Base-by-base conservation (phyloP, 257 asterid species). In the Nyctanthes arbortristis region DNA sequence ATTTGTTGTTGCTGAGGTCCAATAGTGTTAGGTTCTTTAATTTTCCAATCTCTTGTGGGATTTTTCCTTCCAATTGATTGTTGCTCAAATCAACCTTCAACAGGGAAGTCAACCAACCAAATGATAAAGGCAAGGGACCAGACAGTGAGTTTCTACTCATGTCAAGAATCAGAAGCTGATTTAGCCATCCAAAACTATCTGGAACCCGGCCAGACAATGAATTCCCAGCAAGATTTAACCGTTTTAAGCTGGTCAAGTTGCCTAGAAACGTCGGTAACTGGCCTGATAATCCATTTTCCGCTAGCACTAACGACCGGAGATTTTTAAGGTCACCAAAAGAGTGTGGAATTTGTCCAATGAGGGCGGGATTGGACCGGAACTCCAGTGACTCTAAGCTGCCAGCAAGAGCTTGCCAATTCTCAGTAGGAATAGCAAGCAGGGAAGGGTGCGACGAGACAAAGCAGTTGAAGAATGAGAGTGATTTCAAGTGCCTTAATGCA, bases 381-480 rank as follows among this genome's bases (percentile, higher is more conserved):
- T 94, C 96, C 2, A 94, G 70, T 5, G 90, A 89, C 32, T 85
- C 90, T 10, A 94, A 68, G 20, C 70, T 88, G 3, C 37, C 75
- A n/a, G 84, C 72, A 39, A 94, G 68, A 60, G 65, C 60, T 36
- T 79, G 88, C 99, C 97, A 94, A 32, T 77, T 73, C 29, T 69
- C 73, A 7, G 77, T n/a, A 6, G 96, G 89, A 36, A 91, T 82
- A 6, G 86, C 29, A n/a, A 86, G 63, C 0, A 85, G 85, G 30
- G 59, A 77, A 2, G 56, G 74, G 13, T 22, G 72, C 1, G 81
- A 69, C 18, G 82, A 76, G 34, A 62, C 75, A 29, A 91, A 94
- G 81, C 99, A 94, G 11, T 72, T 77, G 90, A 73, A 88, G 83
- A 94, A 88, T 22, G 97, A 78, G 7, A 94, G 90, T 1, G 97